These are phyloP conservation scores for Crucibulum laeve DNA, from an alignment of 768 basidiomycete species.

Conservation along the genomic window DNA sequence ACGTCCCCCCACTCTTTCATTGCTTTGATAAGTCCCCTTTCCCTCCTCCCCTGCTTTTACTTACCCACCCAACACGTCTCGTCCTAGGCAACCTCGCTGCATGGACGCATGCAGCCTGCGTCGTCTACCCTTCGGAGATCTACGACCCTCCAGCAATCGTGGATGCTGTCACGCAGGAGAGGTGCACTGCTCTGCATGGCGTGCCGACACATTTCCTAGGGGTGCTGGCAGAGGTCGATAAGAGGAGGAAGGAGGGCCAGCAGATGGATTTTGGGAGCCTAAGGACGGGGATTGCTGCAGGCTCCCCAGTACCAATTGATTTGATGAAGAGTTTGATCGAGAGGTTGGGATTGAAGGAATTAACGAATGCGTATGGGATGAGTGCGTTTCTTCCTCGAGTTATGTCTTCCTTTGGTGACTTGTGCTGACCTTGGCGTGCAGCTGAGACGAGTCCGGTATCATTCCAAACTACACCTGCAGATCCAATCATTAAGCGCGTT, in stretches of 20 bases:
- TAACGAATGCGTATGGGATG: constrained; percentile 86
- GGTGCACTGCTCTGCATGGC: constrained; percentile 77
- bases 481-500: constrained; percentile 68
- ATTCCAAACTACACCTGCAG: constrained; percentile 71
- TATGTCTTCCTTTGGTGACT: constrained; percentile 4
- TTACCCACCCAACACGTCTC: constrained; percentile 44
- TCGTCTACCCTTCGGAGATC: constrained; percentile 70
- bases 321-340: constrained; percentile 71
- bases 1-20: constrained; percentile 81
- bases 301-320: constrained; percentile 74
- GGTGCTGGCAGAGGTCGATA: constrained; percentile 63
- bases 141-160: constrained; percentile 66
- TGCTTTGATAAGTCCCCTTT: constrained; percentile 78
- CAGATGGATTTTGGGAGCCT: constrained; percentile 44
- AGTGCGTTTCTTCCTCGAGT: constrained; percentile 42
- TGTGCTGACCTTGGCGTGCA: constrained; percentile 16
- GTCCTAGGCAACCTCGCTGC: constrained; percentile 79
- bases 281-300: constrained; percentile 79
- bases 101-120: constrained; percentile 68
- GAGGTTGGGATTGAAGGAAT: constrained; percentile 61
- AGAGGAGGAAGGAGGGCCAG: constrained; percentile 40
- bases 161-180: constrained; percentile 62
- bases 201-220: constrained; percentile 86
- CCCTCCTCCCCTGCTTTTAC: constrained; percentile 6
- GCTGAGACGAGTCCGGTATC: constrained; percentile 84